Base-by-base conservation (phyloP, 768 basidiomycete genomes). In the Termitomyces eurrhizus region DNA sequence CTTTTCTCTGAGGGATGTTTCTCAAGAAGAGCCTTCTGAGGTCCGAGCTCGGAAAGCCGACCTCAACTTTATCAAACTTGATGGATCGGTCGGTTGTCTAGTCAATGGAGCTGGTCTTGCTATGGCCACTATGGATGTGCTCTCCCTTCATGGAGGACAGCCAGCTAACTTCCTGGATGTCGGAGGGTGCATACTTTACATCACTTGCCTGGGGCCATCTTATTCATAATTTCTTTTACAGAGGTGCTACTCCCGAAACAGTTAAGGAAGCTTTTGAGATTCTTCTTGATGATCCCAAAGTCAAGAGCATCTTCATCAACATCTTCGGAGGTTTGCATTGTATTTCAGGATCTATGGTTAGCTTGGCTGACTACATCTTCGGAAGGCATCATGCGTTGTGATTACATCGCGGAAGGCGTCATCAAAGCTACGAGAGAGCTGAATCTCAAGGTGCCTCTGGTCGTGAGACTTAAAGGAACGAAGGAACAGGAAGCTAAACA, bases 91-190 rank as follows among this genome's bases (percentile, higher is more conserved):
- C 62, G 97, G 97, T 33, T 99, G 97, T 78, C 80, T 99, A 56
- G 97, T 99, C 63, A 99, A 99, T 68, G 97, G 97, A 68, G 97
- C 97, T 55, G 97, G 97, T 69, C 79, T 99, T 62, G 97, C 97
- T 54, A 99, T 99, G 97, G 97, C 97, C 41, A 99, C 97, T 58
- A 98, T 99, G 97, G 97, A 99, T 69, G 96, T 98, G n/a, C 82
- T 99, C 59, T 86, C 95, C 52, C 80, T 97, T 55, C 93, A 98
- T 70, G 97, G 97, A 52, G 97, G 93, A 55, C 89, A 95, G 67
- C 97, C 97, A 5, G 97, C 97, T 57, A 98, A 99, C 75, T 99
- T 99, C 84, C 82, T 98, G 62, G 97, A 99, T 68, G 95, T 98
- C 59, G 97, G 97, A 80, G 97, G 94, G 89, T 91, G 69, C 61